phyloP scores from a whole-genome alignment of 192 early-diverging fungal species.

The Coemansia sp. region DNA sequence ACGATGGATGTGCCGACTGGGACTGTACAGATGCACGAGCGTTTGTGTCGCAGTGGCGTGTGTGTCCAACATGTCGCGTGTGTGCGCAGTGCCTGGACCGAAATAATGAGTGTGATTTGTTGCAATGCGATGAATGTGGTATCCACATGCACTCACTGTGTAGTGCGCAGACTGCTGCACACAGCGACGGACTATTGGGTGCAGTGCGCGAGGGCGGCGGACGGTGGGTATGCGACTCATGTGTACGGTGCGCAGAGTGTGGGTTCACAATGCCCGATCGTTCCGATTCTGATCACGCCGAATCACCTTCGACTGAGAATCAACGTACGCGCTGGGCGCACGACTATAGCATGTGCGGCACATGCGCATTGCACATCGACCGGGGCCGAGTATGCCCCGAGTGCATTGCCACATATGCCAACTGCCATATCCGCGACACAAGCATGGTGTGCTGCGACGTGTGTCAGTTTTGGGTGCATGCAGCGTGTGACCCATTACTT shows the following conservation, averaged over 20 bases:
- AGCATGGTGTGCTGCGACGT: conserved; percentile 67
- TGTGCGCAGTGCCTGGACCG: conserved; percentile 28
- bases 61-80: conserved; percentile 42
- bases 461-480: conserved; percentile 61
- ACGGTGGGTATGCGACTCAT: conserved; percentile 47
- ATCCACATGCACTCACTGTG: conserved; percentile 30
- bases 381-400: conserved; percentile 59
- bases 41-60: conserved; percentile 4
- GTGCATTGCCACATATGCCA: conserved; percentile 56
- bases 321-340: conserved; percentile 44
- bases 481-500: conserved; percentile 55
- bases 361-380: conserved; percentile 53
- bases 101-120: conserved; percentile 8
- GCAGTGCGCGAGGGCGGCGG: conserved; percentile 19
- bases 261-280: conserved; percentile 24
- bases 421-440: conserved; percentile 52
- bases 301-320: background rate
- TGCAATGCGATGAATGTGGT: conserved; percentile 43
- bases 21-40: background rate
- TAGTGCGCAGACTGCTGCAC: conserved; percentile 22
- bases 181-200: conserved; percentile 10
- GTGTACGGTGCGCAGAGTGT: conserved; percentile 45
- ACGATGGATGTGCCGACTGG: conserved; percentile 43
- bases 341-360: conserved; percentile 55
- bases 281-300: background rate